phyloP scores from a whole-genome alignment of 2,329 filamentous ascomycete species.

The Cladophialophora chaetospira region DNA sequence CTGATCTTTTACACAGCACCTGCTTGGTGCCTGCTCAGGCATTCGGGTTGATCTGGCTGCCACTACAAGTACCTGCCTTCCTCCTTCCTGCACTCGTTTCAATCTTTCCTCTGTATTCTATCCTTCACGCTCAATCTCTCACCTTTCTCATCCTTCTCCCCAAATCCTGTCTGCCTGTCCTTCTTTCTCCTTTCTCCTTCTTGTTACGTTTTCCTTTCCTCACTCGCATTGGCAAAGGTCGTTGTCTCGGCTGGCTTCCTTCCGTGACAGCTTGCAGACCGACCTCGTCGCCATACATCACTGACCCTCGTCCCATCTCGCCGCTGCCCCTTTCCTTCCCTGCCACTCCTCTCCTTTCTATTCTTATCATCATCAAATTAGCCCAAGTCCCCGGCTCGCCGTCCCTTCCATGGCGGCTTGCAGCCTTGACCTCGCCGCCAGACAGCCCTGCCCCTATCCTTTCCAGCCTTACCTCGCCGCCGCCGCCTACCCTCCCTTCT shows the following conservation, averaged over 20 bases:
- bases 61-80: no score
- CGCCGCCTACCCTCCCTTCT: not conserved
- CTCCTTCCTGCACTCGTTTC: no score
- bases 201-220: constrained; percentile 53
- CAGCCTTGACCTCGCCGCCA: not conserved
- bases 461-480: not conserved
- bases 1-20: no score
- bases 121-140: constrained; percentile 55
- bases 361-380: not conserved
- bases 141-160: constrained; percentile 58
- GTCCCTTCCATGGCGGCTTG: not conserved
- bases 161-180: not conserved
- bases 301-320: not conserved
- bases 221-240: not conserved
- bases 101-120: constrained; percentile 79
- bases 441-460: not conserved
- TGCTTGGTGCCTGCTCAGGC: no score
- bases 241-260: not conserved
- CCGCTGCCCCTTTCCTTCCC: not conserved
- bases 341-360: not conserved
- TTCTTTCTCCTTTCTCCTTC: constrained; percentile 78
- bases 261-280: not conserved
- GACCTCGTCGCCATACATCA: not conserved
- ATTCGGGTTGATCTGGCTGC: no score
- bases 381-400: not conserved